A percentile compares a stretch with the other conserved stretches of the same genome.
Evolutionary conservation across 2,329 filamentous ascomycete genomes (phyloP).

Genomic region (Talaromyces sp.): DNA sequence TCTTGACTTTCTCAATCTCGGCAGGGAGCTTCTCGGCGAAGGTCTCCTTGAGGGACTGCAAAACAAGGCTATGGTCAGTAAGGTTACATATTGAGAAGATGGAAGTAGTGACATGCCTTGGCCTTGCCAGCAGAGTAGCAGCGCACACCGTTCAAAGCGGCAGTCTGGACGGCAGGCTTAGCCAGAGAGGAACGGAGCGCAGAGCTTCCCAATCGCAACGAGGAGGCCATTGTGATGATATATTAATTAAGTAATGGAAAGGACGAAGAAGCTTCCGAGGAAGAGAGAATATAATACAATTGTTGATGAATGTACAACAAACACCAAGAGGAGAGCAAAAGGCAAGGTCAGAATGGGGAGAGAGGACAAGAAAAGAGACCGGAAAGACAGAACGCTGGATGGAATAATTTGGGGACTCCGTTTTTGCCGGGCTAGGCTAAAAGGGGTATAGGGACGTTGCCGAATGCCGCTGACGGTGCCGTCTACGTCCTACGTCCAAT

Average conservation of each 20-base stretch:
- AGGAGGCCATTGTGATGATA: conserved; percentile 68
- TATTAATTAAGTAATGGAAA: conserved; percentile 28
- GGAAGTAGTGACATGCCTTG: conserved; percentile 58
- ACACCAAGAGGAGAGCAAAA: neutral
- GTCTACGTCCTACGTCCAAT: neutral
- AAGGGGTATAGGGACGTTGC: conserved; percentile 3
- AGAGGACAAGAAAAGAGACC: conserved; percentile 32
- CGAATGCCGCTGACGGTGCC: conserved; percentile 8
- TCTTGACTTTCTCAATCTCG: conserved; percentile 99
- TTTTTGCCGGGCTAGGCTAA: conserved; percentile 10
- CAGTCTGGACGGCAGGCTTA: conserved; percentile 64
- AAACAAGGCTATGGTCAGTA: conserved; percentile 14
- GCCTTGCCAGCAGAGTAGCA: conserved; percentile 87
- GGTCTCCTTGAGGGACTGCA: conserved; percentile 91
- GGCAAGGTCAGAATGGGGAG: conserved; percentile 15
- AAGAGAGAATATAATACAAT: conserved; percentile 16
- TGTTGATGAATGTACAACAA: conserved; percentile 13
- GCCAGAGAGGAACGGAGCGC: conserved; percentile 73
- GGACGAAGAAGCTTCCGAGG: conserved; percentile 21
- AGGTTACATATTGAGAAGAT: neutral
- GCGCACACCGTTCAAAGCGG: conserved; percentile 77
- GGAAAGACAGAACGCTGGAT: conserved; percentile 21
- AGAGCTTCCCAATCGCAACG: conserved; percentile 75
- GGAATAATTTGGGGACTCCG: conserved; percentile 9
- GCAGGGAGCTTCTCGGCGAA: conserved; percentile 93